Percentiles rank a stretch among this genome's conserved stretches.
phyloP scores from a whole-genome alignment of 2,329 filamentous ascomycete species.

The Trichoderma sp. region DNA sequence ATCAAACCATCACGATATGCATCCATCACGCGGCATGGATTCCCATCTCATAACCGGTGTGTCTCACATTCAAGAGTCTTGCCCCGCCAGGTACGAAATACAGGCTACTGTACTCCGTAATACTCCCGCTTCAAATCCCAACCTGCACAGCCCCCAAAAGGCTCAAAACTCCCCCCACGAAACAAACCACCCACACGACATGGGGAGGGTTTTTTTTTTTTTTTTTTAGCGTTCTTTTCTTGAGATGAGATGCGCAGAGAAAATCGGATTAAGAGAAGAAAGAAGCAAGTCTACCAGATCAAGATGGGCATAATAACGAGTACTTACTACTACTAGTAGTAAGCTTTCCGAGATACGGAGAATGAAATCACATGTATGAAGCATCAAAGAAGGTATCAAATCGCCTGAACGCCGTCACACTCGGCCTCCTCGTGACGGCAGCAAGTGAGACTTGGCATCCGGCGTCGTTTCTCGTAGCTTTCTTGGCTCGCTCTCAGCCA shows the following conservation, averaged over 20 bases:
- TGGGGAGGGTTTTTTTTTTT: too few relatives aligned
- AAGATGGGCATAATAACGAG: not conserved
- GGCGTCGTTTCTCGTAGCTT: not conserved
- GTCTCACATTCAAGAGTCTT: not conserved
- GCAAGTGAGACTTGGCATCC: constrained; percentile 7
- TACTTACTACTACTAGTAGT: not conserved
- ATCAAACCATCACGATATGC: not conserved
- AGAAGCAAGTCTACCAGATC: not conserved
- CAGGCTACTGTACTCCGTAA: too few relatives aligned
- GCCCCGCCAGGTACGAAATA: not conserved
- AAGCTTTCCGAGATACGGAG: not conserved
- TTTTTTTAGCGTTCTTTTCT: not conserved
- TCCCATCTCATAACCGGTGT: not conserved
- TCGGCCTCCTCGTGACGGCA: constrained; percentile 15
- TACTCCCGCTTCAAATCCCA: not conserved
- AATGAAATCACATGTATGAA: not conserved
- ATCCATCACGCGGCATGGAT: not conserved
- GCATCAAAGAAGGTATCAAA: not conserved
- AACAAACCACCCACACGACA: not conserved
- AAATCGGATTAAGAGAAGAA: not conserved
- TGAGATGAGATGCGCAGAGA: not conserved
- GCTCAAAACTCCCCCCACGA: not conserved
- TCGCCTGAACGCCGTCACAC: not conserved
- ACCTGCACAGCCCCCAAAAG: constrained; percentile 11
- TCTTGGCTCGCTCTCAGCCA: not conserved